Conservation (phyloP, 139 green algal genomes). For the Mychonastes homosphaera region DNA sequence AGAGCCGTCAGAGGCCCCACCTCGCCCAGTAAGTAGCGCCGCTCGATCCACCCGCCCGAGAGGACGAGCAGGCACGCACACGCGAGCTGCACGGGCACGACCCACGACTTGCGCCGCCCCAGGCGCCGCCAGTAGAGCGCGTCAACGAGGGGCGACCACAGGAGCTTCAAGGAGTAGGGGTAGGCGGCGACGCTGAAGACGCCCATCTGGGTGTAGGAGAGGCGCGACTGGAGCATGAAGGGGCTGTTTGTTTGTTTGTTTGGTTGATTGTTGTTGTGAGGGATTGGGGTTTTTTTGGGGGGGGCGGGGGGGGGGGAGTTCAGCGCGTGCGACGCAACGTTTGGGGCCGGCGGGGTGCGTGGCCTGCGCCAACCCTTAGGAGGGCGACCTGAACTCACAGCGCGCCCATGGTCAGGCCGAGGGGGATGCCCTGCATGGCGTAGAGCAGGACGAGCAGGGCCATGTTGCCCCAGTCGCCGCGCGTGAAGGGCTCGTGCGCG, state of each 20-base stretch:
- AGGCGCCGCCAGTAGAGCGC: conserved; percentile 46
- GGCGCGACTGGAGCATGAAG: conserved; percentile 69
- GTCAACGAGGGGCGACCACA: conserved; percentile 89
- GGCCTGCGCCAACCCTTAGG: no score
- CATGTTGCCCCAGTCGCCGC: conserved; percentile 49
- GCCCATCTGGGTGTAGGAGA: conserved; percentile 71
- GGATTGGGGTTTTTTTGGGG: no score
- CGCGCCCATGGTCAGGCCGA: conserved; percentile 72
- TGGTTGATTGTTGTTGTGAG: neutral
- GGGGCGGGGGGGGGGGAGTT: neutral
- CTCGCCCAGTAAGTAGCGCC: conserved; percentile 40
- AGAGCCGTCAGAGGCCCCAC: conserved; percentile 55
- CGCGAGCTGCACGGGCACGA: conserved; percentile 60
- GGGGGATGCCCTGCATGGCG: conserved; percentile 75
- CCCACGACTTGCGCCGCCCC: conserved; percentile 76
- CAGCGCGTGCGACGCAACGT: neutral
- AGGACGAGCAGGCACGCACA: conserved; percentile 25
- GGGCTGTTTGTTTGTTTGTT: no score
- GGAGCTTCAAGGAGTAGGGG: conserved; percentile 89
- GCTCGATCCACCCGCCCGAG: conserved; percentile 16
- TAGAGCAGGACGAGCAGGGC: conserved; percentile 75
- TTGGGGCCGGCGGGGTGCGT: no score
- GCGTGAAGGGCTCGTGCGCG: no score
- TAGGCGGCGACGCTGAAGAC: conserved; percentile 76
- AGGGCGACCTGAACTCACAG: conserved; percentile 66